phyloP scores from a whole-genome alignment of 1,284 basidiomycete species.

The Fomitopsis pinicola region DNA sequence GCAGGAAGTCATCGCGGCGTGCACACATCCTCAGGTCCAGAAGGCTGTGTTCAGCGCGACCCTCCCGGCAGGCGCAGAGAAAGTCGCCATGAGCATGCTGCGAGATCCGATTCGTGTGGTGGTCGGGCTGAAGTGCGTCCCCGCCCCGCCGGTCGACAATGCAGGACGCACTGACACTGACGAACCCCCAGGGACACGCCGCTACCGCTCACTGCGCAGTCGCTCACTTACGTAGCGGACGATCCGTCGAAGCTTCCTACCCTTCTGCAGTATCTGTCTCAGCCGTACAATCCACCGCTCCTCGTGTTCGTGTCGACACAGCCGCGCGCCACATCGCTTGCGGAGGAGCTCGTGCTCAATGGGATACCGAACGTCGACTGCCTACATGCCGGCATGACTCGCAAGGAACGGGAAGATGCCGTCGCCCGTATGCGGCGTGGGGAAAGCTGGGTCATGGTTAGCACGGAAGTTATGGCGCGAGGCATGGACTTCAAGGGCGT shows the following conservation, averaged over 20 bases:
- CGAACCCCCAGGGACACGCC: slow-evolving; percentile 28
- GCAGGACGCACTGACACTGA: slow-evolving; percentile 1
- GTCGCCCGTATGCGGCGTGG: slow-evolving; percentile 84
- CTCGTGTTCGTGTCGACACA: slow-evolving; percentile 94
- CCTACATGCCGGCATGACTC: slow-evolving; percentile 86
- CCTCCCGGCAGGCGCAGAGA: slow-evolving; percentile 85
- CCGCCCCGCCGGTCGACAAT: not conserved
- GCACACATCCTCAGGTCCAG: slow-evolving; percentile 68
- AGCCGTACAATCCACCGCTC: slow-evolving; percentile 89
- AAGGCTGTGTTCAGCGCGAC: slow-evolving; percentile 96
- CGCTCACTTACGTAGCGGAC: slow-evolving; percentile 87
- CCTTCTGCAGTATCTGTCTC: slow-evolving; percentile 62
- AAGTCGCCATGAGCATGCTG: slow-evolving; percentile 83
- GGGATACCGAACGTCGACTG: slow-evolving; percentile 88
- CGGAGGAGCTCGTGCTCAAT: slow-evolving; percentile 82
- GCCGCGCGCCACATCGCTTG: slow-evolving; percentile 85
- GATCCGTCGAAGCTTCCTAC: slow-evolving; percentile 92
- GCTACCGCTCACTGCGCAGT: slow-evolving; percentile 79
- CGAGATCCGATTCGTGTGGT: slow-evolving; percentile 83
- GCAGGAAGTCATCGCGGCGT: slow-evolving; percentile 85
- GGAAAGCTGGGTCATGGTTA: slow-evolving; percentile 88
- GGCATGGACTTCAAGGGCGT: slow-evolving; percentile 99
- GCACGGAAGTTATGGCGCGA: slow-evolving; percentile 92
- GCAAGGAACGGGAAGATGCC: slow-evolving; percentile 83
- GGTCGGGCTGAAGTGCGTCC: slow-evolving; percentile 85